Evolutionary conservation across 768 basidiomycete species (phyloP).

Genomic region (Vararia minispora): DNA sequence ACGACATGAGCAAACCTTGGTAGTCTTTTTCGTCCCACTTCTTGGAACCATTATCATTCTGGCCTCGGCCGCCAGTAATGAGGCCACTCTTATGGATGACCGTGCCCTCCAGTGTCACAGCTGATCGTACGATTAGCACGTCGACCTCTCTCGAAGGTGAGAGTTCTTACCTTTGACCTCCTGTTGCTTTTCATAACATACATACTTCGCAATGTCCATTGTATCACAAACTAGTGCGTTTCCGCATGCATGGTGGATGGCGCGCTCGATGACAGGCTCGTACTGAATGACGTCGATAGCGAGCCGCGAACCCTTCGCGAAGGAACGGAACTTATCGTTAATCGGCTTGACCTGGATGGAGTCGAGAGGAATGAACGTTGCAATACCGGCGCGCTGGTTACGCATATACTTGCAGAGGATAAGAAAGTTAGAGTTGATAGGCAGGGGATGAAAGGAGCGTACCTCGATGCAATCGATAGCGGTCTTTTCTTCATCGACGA

Average conservation of each 20-base stretch:
- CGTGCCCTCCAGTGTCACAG: conserved; percentile 94
- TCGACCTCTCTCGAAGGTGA: neutral
- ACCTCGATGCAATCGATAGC: conserved; percentile 98
- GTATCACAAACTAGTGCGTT: conserved; percentile 93
- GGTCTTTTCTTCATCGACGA: conserved; percentile 94
- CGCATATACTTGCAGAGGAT: conserved; percentile 67
- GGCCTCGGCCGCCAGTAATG: conserved; percentile 89
- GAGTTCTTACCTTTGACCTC: conserved; percentile 79
- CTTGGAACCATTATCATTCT: conserved; percentile 59
- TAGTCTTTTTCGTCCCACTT: conserved; percentile 96
- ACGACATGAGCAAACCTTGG: conserved; percentile 42
- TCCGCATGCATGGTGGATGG: conserved; percentile 95
- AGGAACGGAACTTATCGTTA: conserved; percentile 89
- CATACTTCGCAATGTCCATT: conserved; percentile 83
- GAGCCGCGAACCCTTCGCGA: conserved; percentile 63
- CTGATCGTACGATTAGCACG: conserved; percentile 27
- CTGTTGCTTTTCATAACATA: conserved; percentile 90
- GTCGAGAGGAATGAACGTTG: conserved; percentile 97
- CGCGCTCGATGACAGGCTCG: conserved; percentile 75
- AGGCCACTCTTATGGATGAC: conserved; percentile 95
- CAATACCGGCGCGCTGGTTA: conserved; percentile 88
- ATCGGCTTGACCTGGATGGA: conserved; percentile 90
- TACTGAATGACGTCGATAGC: conserved; percentile 51
- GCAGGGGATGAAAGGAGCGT: conserved; percentile 9
- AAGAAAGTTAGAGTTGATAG: neutral